Conservation (phyloP, 140 eudicot species). For the Bidens hawaiensis region DNA sequence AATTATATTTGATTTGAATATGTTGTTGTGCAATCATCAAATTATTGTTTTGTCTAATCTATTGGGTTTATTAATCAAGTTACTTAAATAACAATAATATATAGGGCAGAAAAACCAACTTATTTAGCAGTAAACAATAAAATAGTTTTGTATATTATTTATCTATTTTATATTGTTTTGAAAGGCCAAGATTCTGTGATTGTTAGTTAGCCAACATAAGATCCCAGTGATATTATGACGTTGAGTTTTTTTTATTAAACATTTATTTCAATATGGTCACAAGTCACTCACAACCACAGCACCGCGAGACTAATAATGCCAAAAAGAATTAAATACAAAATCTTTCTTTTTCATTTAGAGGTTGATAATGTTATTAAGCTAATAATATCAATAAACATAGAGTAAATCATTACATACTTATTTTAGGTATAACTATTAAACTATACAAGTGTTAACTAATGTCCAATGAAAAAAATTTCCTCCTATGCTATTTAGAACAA, state of each 20-base stretch:
- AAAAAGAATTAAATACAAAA: slow-evolving; percentile 1
- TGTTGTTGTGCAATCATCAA: neutral
- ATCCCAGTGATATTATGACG: neutral
- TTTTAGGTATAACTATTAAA: neutral
- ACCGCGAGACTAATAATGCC: neutral
- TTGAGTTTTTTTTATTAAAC: neutral
- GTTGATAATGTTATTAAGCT: neutral
- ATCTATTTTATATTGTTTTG: neutral
- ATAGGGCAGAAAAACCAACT: neutral
- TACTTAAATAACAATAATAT: neutral
- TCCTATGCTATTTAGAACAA: too few species aligned
- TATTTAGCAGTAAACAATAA: neutral
- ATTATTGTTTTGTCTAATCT: neutral
- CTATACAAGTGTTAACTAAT: neutral
- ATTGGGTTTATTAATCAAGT: neutral
- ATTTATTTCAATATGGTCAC: neutral
- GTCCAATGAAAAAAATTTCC: neutral
- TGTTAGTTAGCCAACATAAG: slow-evolving; percentile 31
- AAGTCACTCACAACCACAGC: too few species aligned
- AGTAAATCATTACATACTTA: neutral
- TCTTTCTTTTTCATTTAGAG: slow-evolving; percentile 2
- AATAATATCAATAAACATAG: neutral
- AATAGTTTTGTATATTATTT: neutral
- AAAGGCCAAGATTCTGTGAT: slow-evolving; percentile 20
- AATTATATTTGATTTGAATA: neutral